phyloP scores from a whole-genome alignment of 2,329 filamentous ascomycete species.

The Alternaria novae-zelandiae region DNA sequence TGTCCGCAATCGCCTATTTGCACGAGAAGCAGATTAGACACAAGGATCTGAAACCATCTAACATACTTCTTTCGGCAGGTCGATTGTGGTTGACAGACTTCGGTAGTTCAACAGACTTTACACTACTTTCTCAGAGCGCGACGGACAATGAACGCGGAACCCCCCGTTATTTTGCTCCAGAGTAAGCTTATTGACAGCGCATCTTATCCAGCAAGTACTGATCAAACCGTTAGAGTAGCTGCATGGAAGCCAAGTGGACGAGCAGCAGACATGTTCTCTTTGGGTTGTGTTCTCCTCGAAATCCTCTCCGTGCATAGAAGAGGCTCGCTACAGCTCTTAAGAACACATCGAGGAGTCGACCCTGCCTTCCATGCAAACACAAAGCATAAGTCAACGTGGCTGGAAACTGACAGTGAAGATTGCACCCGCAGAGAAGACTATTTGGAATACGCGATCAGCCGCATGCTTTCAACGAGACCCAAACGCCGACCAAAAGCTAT shows the following conservation, averaged over 20 bases:
- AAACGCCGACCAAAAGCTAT: conserved; percentile 7
- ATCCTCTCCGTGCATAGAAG: conserved; percentile 62
- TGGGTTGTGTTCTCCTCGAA: conserved; percentile 75
- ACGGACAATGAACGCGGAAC: neutral
- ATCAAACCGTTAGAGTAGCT: conserved; percentile 5
- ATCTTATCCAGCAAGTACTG: neutral
- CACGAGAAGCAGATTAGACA: neutral
- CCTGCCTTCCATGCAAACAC: conserved; percentile 74
- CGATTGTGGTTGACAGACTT: neutral
- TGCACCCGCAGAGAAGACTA: conserved; percentile 39
- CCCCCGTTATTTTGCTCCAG: conserved; percentile 28
- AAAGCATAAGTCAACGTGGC: conserved; percentile 71
- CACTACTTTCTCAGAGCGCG: neutral
- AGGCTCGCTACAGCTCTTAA: conserved; percentile 67
- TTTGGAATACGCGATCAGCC: conserved; percentile 1
- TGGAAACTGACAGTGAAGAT: conserved; percentile 64
- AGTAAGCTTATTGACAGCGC: neutral
- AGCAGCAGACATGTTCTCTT: conserved; percentile 70
- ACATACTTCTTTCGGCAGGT: neutral
- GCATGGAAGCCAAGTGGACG: conserved; percentile 15
- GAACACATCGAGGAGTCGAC: conserved; percentile 60
- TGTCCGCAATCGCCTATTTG: neutral
- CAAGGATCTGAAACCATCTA: neutral
- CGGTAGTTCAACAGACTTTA: neutral
- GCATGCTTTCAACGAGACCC: conserved; percentile 10